Evolutionary conservation across 1,284 basidiomycete species (phyloP).

Genomic region (Cutaneotrichosporon arboriforme): DNA sequence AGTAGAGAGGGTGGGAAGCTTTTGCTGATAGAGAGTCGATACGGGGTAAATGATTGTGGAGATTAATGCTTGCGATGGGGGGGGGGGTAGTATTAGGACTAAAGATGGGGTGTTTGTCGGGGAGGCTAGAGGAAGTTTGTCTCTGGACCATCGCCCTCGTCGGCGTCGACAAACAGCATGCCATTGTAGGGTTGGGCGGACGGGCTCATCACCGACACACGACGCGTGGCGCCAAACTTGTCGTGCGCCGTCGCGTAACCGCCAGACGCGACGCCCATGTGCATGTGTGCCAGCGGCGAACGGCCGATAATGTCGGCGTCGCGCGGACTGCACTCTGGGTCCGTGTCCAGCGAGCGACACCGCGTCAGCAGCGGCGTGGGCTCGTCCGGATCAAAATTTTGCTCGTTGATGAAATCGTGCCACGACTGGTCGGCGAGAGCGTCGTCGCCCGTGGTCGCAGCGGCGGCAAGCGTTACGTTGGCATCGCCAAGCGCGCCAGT

Average conservation of each 20-base stretch:
- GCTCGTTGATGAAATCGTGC: conserved; percentile 24
- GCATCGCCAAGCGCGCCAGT: not conserved
- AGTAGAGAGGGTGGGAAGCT: not conserved
- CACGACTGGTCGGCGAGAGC: conserved; percentile 21
- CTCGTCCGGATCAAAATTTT: conserved; percentile 23
- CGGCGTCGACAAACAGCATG: conserved; percentile 17
- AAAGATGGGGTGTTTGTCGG: not conserved
- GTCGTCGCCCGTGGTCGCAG: conserved; percentile 8
- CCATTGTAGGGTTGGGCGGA: conserved; percentile 19
- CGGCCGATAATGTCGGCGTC: conserved; percentile 17
- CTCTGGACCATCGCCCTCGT: conserved; percentile 1
- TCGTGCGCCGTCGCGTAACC: conserved; percentile 8
- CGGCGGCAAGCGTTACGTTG: not conserved
- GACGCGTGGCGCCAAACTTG: conserved; percentile 12
- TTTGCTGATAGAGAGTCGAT: too few relatives aligned
- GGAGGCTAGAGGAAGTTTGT: not conserved
- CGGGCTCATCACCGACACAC: conserved; percentile 18
- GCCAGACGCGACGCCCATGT: not conserved
- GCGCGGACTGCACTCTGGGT: conserved; percentile 20
- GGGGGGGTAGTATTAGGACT: not conserved
- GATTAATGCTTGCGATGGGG: too few relatives aligned
- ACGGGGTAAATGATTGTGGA: too few relatives aligned
- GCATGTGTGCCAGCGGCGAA: conserved; percentile 15
- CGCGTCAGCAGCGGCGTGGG: conserved; percentile 19
- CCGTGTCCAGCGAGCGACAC: conserved; percentile 19